phyloP scores from a whole-genome alignment of 1,284 basidiomycete species.

The Trametes versicolor region DNA sequence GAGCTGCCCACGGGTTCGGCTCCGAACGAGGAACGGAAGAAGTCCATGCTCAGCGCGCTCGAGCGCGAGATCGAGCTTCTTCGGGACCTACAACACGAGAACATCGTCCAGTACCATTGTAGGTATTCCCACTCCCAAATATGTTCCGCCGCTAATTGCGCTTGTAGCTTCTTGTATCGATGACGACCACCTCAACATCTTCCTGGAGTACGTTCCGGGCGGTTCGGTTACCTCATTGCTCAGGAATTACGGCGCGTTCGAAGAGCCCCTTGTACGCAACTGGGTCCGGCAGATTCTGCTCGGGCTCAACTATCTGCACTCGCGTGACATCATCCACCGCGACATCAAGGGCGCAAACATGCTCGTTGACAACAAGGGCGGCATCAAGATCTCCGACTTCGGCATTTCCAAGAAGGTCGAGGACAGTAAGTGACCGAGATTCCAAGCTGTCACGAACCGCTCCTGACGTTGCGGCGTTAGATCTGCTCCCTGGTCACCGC shows the following conservation, averaged over 20 bases:
- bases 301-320: constrained; percentile 94
- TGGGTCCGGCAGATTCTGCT: constrained; percentile 95
- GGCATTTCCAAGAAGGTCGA: constrained; percentile 99
- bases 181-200: constrained; percentile 93
- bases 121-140: constrained; percentile 42
- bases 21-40: constrained; percentile 93
- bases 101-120: constrained; percentile 99
- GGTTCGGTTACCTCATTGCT: constrained; percentile 95
- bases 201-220: constrained; percentile 98
- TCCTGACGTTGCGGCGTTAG: constrained; percentile 50
- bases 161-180: constrained; percentile 87
- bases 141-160: constrained; percentile 3
- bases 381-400: constrained; percentile 98
- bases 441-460: constrained; percentile 8
- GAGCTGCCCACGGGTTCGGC: constrained; percentile 90
- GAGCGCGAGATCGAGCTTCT: constrained; percentile 97
- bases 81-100: constrained; percentile 94
- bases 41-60: constrained; percentile 93
- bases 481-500: constrained; percentile 80
- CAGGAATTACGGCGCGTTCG: constrained; percentile 96
- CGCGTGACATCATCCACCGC: constrained; percentile 95
- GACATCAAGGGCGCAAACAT: constrained; percentile 99
- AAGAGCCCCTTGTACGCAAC: constrained; percentile 93
- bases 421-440: constrained; percentile 70
- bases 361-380: constrained; percentile 97